These are phyloP conservation scores for Solanum peruvianum DNA, from an alignment of 257 asterid genomes.

Conservation along the genomic window DNA sequence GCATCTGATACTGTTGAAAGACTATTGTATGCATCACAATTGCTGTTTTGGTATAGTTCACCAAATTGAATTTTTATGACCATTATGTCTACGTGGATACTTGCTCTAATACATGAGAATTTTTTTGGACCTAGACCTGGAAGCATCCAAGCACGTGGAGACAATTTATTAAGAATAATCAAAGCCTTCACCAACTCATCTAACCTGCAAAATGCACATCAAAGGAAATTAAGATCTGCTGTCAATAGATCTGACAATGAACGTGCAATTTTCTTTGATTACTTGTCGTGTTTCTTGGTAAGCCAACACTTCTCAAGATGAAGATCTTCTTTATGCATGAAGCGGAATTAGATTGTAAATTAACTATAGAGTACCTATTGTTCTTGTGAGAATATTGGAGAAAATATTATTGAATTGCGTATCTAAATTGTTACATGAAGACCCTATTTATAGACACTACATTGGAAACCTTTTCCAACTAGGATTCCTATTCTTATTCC, in stretches of 20 bases:
- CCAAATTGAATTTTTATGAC: conserved; percentile 11
- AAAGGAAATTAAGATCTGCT: conserved; percentile 42
- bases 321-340: not conserved
- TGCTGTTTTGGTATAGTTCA: conserved; percentile 47
- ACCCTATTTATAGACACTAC: too few species aligned
- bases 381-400: too few species aligned
- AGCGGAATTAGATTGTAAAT: not conserved
- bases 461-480: too few species aligned
- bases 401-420: too few species aligned
- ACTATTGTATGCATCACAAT: conserved; percentile 76
- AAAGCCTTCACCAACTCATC: conserved; percentile 79
- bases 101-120: conserved; percentile 15
- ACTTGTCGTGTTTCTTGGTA: conserved; percentile 70
- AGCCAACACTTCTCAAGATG: conserved; percentile 12
- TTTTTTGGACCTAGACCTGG: conserved; percentile 61
- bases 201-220: conserved; percentile 59
- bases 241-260: conserved; percentile 31
- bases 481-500: too few species aligned
- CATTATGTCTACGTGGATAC: not conserved
- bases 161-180: conserved; percentile 59
- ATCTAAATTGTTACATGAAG: too few species aligned
- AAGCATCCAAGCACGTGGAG: conserved; percentile 99
- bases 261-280: conserved; percentile 67
- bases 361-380: not conserved
- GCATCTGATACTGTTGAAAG: conserved; percentile 96